Conservation (phyloP, 2,329 filamentous ascomycete genomes). For the Massarina eburnea region DNA sequence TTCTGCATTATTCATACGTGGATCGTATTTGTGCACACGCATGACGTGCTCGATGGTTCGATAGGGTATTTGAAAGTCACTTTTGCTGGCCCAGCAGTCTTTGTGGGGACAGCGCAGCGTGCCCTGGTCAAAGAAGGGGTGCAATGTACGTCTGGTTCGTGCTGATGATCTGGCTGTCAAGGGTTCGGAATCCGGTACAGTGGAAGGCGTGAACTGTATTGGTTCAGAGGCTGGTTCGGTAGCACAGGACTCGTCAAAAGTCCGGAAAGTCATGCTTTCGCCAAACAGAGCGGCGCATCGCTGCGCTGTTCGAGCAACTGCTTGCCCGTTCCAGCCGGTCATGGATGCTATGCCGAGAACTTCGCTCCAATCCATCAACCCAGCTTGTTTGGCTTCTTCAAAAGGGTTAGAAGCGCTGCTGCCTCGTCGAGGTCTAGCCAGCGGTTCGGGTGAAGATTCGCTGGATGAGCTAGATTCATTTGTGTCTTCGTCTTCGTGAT, state of each 20-base stretch:
- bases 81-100: constrained; percentile 28
- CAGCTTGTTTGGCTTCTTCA: constrained; percentile 14
- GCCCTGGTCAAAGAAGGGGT: constrained; percentile 30
- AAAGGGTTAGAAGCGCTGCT: constrained; percentile 13
- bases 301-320: constrained; percentile 68
- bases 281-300: constrained; percentile 77
- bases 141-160: constrained; percentile 14
- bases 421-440: constrained; percentile 10
- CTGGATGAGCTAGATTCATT: constrained; percentile 4
- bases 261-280: constrained; percentile 67
- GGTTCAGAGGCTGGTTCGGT: constrained; percentile 26
- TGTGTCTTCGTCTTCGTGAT: constrained; percentile 17
- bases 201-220: constrained; percentile 39
- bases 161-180: neutral
- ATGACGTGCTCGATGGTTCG: constrained; percentile 49
- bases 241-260: constrained; percentile 49
- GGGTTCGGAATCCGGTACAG: constrained; percentile 17
- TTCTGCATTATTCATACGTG: constrained; percentile 47
- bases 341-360: constrained; percentile 77
- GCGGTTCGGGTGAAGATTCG: constrained; percentile 5
- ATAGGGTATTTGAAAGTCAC: constrained; percentile 28
- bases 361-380: constrained; percentile 73
- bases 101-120: constrained; percentile 36
- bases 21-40: constrained; percentile 48
- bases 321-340: constrained; percentile 65